Evolutionary conservation across 2,329 filamentous ascomycete species (phyloP), one percentile per base, ranked within the genome.

Genomic region (Aspergillus fumigatus): DNA sequence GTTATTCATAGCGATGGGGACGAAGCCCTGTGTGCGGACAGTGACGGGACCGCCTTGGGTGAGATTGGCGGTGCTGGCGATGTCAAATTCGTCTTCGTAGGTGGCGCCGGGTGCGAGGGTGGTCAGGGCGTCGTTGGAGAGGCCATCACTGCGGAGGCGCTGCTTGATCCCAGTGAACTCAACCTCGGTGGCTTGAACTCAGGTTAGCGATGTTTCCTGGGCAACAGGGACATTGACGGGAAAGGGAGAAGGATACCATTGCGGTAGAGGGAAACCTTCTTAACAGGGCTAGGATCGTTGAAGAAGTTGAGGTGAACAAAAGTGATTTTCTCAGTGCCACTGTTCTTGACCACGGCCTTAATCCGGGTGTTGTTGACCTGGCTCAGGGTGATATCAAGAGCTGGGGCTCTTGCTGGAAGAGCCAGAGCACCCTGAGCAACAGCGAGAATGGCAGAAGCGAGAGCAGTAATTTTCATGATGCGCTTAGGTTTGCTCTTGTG

Each of bases 1-100:
- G 49, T 79, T 76, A 47, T 74, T 74, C 23, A 78, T 75, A 27
- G 85, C 82, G 54, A 80, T 81, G 8, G 83, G 80, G 45, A 88
- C 77, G 11, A 78, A 76, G 6, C 87, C 87, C 4, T 74, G 73
- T 4, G 84, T 79, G 53, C 79, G 76, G 50, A 89, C 70, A 52
- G 80, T 80, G 66, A 84, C 84, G 52, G 75, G 73, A 56, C 85
- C 85, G 35, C 77, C 76, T 14, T 67, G 61, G 25, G 69, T 69
- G 21, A 82, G 59, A 51, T 82, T 80, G 6, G 69, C 59, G 43
- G 68, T 68, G 56, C 61, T 61, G 8, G 75, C 74, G 47, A 75
- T 68, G 51, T 74, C 69, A 43, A 73, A 71, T 43, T 69, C 67
- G 52, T 72, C 66, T 41, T 70, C 66, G 3, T 69, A 49, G 21